Base-by-base conservation (phyloP, 306 rosid species). In the Glycine latifolia region DNA sequence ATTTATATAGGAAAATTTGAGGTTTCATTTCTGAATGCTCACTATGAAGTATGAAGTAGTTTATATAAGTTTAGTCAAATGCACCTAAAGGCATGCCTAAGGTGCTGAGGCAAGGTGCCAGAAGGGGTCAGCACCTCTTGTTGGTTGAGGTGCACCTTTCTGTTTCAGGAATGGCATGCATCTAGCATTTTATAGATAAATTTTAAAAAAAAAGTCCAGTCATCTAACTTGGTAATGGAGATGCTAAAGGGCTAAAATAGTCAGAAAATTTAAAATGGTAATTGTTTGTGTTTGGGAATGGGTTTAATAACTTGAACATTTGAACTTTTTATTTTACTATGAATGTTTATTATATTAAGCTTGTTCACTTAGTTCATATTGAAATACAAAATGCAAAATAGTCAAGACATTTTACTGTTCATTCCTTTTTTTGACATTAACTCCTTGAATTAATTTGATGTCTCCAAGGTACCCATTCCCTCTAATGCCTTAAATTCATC, bases 261-360 rank as follows among this genome's bases (percentile, higher is more conserved):
- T 63, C 48, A 4, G n/a, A 60, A 60, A 59, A 26, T 20, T 9
- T 8, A 39, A n/a, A 39, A n/a, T n/a, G 72, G 11, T n/a, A 67
- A 61, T 1, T 61, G 8, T 44, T 20, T 20, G 11, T 71, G 20
- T 71, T 49, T 49, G 44, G 55, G 4, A 71, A 14, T 49, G 12
- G 13, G 11, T 26, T 71, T 50, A 49, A 49, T 71, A 13, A 49
- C 26, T 20, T 70, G 43, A 48, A 48, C 44, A 48, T 71, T 26
- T 50, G 13, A 50, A 50, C 41, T 17, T 41, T 63, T 41, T 67
- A 43, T 41, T 67, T 15, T 67, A 43, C 53, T 15, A 43, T 8
- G 73, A 44, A 67, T 43, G 73, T 67, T 55, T 67, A 44, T 15
- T 16, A 67, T 15, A 46, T 44, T 44, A 43, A 41, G 73, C 53